phyloP scores from a whole-genome alignment of 2,329 filamentous ascomycete genomes.

The Aspergillus arachidicola region DNA sequence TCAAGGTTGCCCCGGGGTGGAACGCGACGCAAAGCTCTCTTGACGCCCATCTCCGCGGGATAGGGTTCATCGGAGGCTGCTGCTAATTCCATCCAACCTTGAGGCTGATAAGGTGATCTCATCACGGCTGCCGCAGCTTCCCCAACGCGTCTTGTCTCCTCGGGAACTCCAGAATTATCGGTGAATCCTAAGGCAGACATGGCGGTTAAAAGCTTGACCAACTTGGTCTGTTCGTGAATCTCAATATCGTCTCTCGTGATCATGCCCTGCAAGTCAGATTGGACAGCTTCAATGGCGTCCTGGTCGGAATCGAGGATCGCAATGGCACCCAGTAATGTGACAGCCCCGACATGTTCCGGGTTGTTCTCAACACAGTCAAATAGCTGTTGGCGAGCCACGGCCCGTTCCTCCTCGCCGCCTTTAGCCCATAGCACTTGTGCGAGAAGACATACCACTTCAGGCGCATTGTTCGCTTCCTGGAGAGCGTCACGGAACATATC shows the following conservation, averaged over 20 bases:
- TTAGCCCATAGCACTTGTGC: slow-evolving; percentile 94
- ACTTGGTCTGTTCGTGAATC: slow-evolving; percentile 65
- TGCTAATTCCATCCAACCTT: slow-evolving; percentile 79
- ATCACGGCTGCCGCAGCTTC: slow-evolving; percentile 78
- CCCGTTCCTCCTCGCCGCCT: slow-evolving; percentile 71
- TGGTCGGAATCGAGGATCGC: slow-evolving; percentile 77
- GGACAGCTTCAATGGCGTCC: slow-evolving; percentile 78
- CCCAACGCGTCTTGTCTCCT: slow-evolving; percentile 56
- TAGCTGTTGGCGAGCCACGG: slow-evolving; percentile 75
- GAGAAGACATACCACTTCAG: slow-evolving; percentile 83
- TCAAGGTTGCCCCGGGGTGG: slow-evolving; percentile 71
- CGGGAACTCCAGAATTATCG: slow-evolving; percentile 41
- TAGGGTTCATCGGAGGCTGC: slow-evolving; percentile 57
- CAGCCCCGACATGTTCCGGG: slow-evolving; percentile 75
- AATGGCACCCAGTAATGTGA: slow-evolving; percentile 81
- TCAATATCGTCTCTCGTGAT: slow-evolving; percentile 68
- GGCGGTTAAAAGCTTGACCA: slow-evolving; percentile 75
- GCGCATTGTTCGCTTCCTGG: slow-evolving; percentile 72
- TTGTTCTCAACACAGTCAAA: slow-evolving; percentile 77
- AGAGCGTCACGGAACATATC: slow-evolving; percentile 79
- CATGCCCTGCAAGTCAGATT: slow-evolving; percentile 73
- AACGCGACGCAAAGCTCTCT: slow-evolving; percentile 73
- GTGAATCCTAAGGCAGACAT: slow-evolving; percentile 64
- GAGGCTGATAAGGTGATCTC: slow-evolving; percentile 75
- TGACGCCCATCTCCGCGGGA: slow-evolving; percentile 75